phyloP scores from a whole-genome alignment of 2,329 filamentous ascomycete species.

The Pseudogymnoascus sp. region DNA sequence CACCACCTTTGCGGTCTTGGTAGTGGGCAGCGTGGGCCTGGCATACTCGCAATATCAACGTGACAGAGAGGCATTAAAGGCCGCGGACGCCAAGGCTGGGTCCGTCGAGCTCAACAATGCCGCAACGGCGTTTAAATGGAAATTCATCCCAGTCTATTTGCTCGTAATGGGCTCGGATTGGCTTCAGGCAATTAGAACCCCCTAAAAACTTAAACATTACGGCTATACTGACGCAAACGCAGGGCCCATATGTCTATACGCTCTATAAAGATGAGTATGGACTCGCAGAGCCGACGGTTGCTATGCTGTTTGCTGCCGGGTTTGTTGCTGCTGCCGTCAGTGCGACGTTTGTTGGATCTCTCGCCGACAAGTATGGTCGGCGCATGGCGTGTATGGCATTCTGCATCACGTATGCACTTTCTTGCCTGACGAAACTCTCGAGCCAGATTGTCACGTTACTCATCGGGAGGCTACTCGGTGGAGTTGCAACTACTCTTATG shows the following conservation, averaged over 20 bases:
- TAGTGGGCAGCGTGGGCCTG: not conserved
- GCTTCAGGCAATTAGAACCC: conserved; percentile 36
- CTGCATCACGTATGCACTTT: conserved; percentile 46
- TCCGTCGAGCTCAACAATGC: conserved; percentile 13
- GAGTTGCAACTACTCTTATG: conserved; percentile 48
- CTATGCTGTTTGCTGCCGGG: conserved; percentile 26
- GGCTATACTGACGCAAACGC: conserved; percentile 40
- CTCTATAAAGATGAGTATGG: conserved; percentile 28
- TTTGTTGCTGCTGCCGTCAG: conserved; percentile 28
- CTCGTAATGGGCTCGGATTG: conserved; percentile 46
- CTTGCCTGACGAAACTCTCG: conserved; percentile 45
- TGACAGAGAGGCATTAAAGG: not conserved
- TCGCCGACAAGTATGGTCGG: conserved; percentile 32
- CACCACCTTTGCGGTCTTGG: not conserved
- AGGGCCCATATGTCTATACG: conserved; percentile 28
- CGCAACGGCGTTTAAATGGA: conserved; percentile 21
- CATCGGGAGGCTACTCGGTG: conserved; percentile 46
- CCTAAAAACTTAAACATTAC: conserved; percentile 18
- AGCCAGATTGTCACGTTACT: conserved; percentile 39
- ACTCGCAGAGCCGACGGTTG: conserved; percentile 24
- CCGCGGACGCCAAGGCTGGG: not conserved
- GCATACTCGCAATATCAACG: not conserved
- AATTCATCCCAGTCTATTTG: conserved; percentile 39
- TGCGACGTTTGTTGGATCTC: conserved; percentile 27
- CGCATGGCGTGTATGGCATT: conserved; percentile 47